phyloP scores from a whole-genome alignment of 2,329 filamentous ascomycete genomes.

The Fusarium coicis region DNA sequence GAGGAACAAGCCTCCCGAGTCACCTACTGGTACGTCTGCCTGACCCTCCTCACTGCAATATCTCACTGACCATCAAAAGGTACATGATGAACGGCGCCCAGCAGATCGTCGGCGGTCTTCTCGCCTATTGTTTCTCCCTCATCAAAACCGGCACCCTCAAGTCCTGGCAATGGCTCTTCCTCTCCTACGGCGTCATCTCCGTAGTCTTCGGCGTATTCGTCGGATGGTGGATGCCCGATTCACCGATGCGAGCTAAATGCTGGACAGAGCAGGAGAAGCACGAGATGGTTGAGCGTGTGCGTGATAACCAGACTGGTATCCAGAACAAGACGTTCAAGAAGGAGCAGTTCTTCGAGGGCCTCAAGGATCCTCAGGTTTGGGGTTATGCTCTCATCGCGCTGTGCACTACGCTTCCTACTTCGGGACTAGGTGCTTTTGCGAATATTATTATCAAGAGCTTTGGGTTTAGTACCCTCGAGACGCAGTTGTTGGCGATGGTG shows the following conservation, averaged over 20 bases:
- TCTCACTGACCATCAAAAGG: neutral
- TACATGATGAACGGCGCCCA: conserved; percentile 81
- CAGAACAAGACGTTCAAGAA: conserved; percentile 64
- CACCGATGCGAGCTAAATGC: conserved; percentile 77
- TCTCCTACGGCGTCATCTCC: conserved; percentile 71
- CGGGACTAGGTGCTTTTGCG: conserved; percentile 77
- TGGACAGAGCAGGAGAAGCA: conserved; percentile 73
- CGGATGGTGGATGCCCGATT: conserved; percentile 72
- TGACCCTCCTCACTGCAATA: fast-evolving
- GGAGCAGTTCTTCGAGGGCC: conserved; percentile 60
- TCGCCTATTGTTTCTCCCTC: conserved; percentile 72
- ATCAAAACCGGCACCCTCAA: conserved; percentile 64
- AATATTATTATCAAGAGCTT: conserved; percentile 80
- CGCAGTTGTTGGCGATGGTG: conserved; percentile 80
- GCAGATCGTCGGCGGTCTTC: conserved; percentile 76
- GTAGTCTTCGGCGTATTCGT: conserved; percentile 74
- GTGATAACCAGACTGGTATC: conserved; percentile 69
- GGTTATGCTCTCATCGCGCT: conserved; percentile 73
- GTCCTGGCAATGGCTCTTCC: conserved; percentile 77
- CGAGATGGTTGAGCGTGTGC: conserved; percentile 70
- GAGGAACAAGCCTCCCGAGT: conserved; percentile 74
- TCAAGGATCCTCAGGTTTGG: conserved; percentile 74
- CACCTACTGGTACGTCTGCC: conserved; percentile 68
- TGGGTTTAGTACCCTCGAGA: conserved; percentile 72
- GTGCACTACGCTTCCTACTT: conserved; percentile 78